Base-by-base conservation (phyloP, 768 basidiomycete genomes). In the Termitomyces titanicus region DNA sequence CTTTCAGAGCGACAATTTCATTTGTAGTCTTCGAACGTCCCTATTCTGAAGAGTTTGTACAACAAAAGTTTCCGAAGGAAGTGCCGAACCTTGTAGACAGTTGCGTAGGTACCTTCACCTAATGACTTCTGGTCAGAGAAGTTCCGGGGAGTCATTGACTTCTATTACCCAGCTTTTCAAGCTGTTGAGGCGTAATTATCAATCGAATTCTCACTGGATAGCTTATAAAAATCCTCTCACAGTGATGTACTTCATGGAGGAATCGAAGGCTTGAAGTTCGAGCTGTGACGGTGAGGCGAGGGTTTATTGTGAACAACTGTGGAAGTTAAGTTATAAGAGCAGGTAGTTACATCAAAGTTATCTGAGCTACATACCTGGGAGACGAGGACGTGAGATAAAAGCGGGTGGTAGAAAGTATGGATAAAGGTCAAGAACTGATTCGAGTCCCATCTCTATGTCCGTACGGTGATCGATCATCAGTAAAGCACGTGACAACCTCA, bases 1-100 rank as follows among this genome's bases (percentile, higher is more conserved):
- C 97, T 72, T 99, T 99, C 54, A 99, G 72, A 12, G 97, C 97
- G 17, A 99, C 97, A 50, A 97, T 93, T 71, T 98, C 97, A 64
- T 97, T 97, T n/a, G 95, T 98, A 31, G 94, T 94, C 57, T 95
- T 79, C 20, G 94, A 97, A 59, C 96, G 88, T 15, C 97, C 97
- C 92, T 94, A 53, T 20, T 33, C 9, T 45, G 46, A 56, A 10
- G 24, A 24, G 22, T 61, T 47, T 48, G 37, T 27, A 34, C 12
- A 24, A 8, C 3, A 43, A 22, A 34, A 24, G n/a, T 29, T 6
- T 24, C 18, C 18, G 5, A 13, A 25, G 37, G 1, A 5, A 40
- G 33, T 17, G 35, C 55, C 73, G 43, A 56, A 94, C 94, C 84
- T 97, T 97, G 82, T 88, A 96, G n/a, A 96, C 94, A 7, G 93